Percentiles rank a stretch among this genome's conserved stretches.
Evolutionary conservation across 176 grass and related monocot genomes (phyloP).

Genomic region (Panicum miliaceum): DNA sequence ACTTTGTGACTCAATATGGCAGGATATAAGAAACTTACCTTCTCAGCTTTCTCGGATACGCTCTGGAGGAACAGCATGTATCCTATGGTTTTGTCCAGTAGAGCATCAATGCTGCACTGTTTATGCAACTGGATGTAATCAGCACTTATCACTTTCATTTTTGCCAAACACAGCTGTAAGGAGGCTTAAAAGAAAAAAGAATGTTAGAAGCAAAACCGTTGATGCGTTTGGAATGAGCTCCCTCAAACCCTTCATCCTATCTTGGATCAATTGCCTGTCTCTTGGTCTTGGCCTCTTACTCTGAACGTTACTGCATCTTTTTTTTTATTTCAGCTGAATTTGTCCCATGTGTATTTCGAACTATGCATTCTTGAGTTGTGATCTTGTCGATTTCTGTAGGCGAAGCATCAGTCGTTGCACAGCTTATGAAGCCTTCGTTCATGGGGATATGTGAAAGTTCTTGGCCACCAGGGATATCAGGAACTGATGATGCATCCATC

Average conservation of each 20-base stretch:
- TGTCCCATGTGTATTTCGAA: slow-evolving; percentile 19
- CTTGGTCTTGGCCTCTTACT: slow-evolving; percentile 64
- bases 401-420: slow-evolving; percentile 27
- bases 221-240: slow-evolving; percentile 74
- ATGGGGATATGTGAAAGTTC: slow-evolving; percentile 39
- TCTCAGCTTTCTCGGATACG: slow-evolving; percentile 67
- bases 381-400: slow-evolving; percentile 21
- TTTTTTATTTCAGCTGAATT: slow-evolving; percentile 55
- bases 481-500: slow-evolving; percentile 34
- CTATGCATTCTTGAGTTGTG: slow-evolving; percentile 38
- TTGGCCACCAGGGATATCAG: slow-evolving; percentile 27
- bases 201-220: slow-evolving; percentile 52
- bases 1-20: background rate
- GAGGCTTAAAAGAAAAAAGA: slow-evolving; percentile 25
- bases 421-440: slow-evolving; percentile 39
- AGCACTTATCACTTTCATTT: background rate
- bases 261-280: slow-evolving; percentile 83
- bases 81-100: slow-evolving; percentile 68
- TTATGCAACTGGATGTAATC: slow-evolving; percentile 44
- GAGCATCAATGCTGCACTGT: slow-evolving; percentile 86
- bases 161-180: slow-evolving; percentile 9
- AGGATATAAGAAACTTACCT: slow-evolving; percentile 41
- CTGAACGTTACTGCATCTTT: slow-evolving; percentile 41
- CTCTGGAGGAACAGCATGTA: slow-evolving; percentile 74
- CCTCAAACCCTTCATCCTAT: slow-evolving; percentile 75